A percentile compares a stretch with the other conserved stretches of the same genome.
These are phyloP conservation scores for Diplogelasinospora grovesii DNA, from an alignment of 495 filamentous ascomycete genomes.

Conservation along the genomic window DNA sequence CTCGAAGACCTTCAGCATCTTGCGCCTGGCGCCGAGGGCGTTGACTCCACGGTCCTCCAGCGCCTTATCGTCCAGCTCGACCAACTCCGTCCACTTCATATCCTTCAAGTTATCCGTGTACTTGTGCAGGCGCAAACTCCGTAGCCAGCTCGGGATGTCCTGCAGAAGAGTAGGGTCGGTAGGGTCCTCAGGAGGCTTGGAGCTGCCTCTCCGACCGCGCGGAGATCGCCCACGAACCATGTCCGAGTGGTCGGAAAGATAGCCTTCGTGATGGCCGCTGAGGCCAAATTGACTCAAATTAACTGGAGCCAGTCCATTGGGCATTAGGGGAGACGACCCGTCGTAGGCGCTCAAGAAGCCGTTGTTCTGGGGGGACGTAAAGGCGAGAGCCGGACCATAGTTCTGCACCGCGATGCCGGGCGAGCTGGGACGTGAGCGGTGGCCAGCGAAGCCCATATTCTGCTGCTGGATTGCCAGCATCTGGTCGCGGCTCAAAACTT, in stretches of 20 bases:
- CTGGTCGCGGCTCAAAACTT: constrained; percentile 77
- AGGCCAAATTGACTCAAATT: constrained; percentile 70
- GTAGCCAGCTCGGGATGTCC: constrained; percentile 93
- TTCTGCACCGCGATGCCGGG: constrained; percentile 81
- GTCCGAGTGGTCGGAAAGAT: constrained; percentile 90
- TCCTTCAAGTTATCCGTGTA: constrained; percentile 98
- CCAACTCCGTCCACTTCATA: constrained; percentile 88
- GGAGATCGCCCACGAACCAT: constrained; percentile 85
- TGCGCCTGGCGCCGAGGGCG: constrained; percentile 87
- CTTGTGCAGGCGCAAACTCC: constrained; percentile 92
- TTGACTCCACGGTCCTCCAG: constrained; percentile 92
- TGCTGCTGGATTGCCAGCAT: constrained; percentile 75
- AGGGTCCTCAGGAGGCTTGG: constrained; percentile 95
- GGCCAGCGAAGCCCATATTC: constrained; percentile 65
- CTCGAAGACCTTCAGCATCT: constrained; percentile 99
- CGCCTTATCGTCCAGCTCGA: constrained; percentile 88
- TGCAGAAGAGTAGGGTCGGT: constrained; percentile 86
- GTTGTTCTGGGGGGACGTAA: constrained; percentile 89
- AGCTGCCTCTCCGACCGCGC: constrained; percentile 85
- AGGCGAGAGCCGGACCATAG: constrained; percentile 59
- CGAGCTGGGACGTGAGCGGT: constrained; percentile 87
- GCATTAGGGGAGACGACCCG: constrained; percentile 62
- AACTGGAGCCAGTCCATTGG: constrained; percentile 63
- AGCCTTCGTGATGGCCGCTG: constrained; percentile 64
- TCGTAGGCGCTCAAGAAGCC: constrained; percentile 91